Evolutionary conservation across 139 green algal genomes (phyloP).

Genomic region (Chlorella sp.): DNA sequence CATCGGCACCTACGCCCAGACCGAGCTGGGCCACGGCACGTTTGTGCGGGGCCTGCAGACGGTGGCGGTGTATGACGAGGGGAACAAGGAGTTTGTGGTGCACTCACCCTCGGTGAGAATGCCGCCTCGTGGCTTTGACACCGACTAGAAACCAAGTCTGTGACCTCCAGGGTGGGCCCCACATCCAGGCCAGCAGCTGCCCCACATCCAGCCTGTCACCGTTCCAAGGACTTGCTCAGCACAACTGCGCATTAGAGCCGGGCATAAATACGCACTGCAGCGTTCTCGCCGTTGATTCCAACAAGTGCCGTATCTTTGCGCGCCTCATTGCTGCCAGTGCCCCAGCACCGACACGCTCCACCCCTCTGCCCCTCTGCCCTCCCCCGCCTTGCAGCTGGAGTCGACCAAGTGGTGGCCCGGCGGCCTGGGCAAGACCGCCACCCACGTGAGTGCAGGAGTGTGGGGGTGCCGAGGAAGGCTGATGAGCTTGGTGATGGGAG

Average conservation of each 20-base stretch:
- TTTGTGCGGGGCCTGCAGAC: conserved; percentile 98
- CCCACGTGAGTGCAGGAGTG: conserved; percentile 65
- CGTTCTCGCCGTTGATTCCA: too few species aligned
- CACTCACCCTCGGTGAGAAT: conserved; percentile 88
- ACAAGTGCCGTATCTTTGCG: too few species aligned
- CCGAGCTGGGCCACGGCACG: conserved; percentile 95
- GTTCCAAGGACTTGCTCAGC: too few species aligned
- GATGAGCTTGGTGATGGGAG: neutral
- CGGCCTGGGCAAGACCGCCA: conserved; percentile 93
- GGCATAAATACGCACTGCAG: too few species aligned
- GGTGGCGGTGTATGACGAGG: conserved; percentile 88
- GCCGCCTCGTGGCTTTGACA: neutral
- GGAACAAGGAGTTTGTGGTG: conserved; percentile 87
- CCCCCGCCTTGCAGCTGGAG: neutral
- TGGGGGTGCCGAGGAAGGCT: neutral
- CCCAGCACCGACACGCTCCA: too few species aligned
- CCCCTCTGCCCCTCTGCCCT: neutral
- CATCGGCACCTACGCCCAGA: conserved; percentile 96
- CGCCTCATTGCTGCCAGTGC: too few species aligned
- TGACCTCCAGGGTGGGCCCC: too few species aligned
- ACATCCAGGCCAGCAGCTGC: too few species aligned
- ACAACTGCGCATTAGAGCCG: too few species aligned
- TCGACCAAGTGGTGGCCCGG: conserved; percentile 93
- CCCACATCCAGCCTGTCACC: too few species aligned
- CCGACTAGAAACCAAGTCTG: too few species aligned